These are phyloP conservation scores for Rhynchospora breviuscula DNA, from an alignment of 176 grass and related monocot genomes.

Conservation along the genomic window DNA sequence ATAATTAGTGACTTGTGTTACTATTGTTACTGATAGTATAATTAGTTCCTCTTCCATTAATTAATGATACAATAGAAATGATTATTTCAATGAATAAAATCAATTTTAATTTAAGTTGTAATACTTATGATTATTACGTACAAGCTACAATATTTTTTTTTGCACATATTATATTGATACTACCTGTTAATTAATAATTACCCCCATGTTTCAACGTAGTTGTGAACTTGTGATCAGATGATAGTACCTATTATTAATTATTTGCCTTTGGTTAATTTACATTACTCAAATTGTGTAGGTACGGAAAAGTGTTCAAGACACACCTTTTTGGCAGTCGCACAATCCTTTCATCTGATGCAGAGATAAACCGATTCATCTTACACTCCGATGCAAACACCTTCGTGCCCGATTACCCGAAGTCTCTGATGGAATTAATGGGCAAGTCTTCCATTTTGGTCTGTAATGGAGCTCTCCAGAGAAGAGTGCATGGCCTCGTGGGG, in stretches of 20 bases:
- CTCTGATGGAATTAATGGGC: slow-evolving; percentile 42
- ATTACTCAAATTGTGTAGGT: background rate
- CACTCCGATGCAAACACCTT: slow-evolving; percentile 34
- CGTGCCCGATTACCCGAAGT: slow-evolving; percentile 39
- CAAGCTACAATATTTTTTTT: too few relatives aligned
- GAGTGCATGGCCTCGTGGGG: background rate
- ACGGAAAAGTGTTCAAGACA: slow-evolving; percentile 37
- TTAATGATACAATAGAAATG: too few relatives aligned
- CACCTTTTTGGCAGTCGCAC: slow-evolving; percentile 37
- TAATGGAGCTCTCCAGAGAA: slow-evolving; percentile 30
- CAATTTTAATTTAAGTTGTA: too few relatives aligned
- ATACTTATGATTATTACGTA: too few relatives aligned
- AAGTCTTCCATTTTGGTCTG: slow-evolving; percentile 36
- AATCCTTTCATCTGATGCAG: slow-evolving; percentile 35
- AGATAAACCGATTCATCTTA: slow-evolving; percentile 30
- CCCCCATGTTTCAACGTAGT: too few relatives aligned
- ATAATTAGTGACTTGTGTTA: too few relatives aligned
- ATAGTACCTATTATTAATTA: background rate
- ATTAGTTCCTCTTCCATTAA: too few relatives aligned
- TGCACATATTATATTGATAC: too few relatives aligned
- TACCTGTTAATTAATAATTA: too few relatives aligned
- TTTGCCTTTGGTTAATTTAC: background rate
- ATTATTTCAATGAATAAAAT: too few relatives aligned
- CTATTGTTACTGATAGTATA: too few relatives aligned
- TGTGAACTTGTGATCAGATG: background rate